A percentile compares a stretch with the other conserved stretches of the same genome.
These are phyloP conservation scores for Pterocarpus santalinus DNA, from an alignment of 306 rosid genomes.

Conservation along the genomic window DNA sequence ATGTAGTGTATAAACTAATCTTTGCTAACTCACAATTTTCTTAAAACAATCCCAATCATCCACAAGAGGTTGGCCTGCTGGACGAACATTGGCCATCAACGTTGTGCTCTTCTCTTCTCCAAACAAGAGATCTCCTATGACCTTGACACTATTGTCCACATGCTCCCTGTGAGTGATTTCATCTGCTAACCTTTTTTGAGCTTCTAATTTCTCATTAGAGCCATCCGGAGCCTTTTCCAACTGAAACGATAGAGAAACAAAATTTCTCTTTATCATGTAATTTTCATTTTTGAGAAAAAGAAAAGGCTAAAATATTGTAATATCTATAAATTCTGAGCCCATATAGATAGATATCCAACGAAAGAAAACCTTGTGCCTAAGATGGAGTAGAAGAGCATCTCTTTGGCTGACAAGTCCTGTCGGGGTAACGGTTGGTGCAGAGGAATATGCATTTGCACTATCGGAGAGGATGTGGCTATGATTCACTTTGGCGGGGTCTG, in stretches of 20 bases:
- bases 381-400: constrained; percentile 57
- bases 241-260: constrained; percentile 40
- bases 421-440: neutral
- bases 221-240: constrained; percentile 54
- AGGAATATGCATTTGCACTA: neutral
- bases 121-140: constrained; percentile 56
- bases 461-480: neutral
- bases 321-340: neutral
- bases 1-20: neutral
- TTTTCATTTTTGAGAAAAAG: neutral
- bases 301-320: neutral
- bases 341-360: neutral
- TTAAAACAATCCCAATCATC: constrained; percentile 77
- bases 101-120: constrained; percentile 47
- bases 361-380: constrained; percentile 53
- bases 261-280: neutral
- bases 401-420: constrained; percentile 51
- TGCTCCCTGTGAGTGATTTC: constrained; percentile 53
- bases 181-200: constrained; percentile 45
- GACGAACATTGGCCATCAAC: constrained; percentile 50
- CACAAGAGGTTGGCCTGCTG: constrained; percentile 60
- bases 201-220: constrained; percentile 49
- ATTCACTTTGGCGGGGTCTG: constrained; percentile 16
- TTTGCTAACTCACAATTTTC: constrained; percentile 51
- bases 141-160: constrained; percentile 48